Percentiles rank a stretch among this genome's conserved stretches.
phyloP scores from a whole-genome alignment of 2,329 filamentous ascomycete genomes.

The Monilinia polystroma region DNA sequence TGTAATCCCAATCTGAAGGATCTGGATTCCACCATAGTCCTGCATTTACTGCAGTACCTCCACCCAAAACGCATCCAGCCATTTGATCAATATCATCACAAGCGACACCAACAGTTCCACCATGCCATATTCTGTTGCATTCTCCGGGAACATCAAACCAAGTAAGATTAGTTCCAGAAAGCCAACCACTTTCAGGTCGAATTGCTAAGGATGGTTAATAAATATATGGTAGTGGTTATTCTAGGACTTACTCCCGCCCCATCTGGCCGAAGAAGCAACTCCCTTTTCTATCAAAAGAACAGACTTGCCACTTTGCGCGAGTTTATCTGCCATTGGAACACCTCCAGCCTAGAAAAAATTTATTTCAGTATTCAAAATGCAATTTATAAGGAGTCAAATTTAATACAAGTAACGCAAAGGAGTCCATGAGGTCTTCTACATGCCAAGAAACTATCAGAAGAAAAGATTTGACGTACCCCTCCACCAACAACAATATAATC shows the following conservation, averaged over 20 bases:
- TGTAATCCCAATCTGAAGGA: slow-evolving; percentile 66
- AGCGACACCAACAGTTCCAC: slow-evolving; percentile 47
- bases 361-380: background rate
- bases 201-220: slow-evolving; percentile 29
- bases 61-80: slow-evolving; percentile 70
- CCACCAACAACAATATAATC: slow-evolving; percentile 57
- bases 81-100: slow-evolving; percentile 71
- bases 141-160: slow-evolving; percentile 71
- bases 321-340: slow-evolving; percentile 54
- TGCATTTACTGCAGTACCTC: slow-evolving; percentile 56
- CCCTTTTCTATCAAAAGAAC: slow-evolving; percentile 64
- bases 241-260: slow-evolving; percentile 51
- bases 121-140: slow-evolving; percentile 61
- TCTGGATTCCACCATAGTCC: slow-evolving; percentile 68
- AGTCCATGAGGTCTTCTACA: background rate
- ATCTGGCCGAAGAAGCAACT: slow-evolving; percentile 61
- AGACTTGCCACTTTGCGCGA: slow-evolving; percentile 62
- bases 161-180: slow-evolving; percentile 58
- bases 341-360: slow-evolving; percentile 44
- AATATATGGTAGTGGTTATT: background rate
- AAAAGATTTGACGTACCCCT: slow-evolving; percentile 37
- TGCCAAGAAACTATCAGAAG: background rate
- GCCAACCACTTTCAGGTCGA: slow-evolving; percentile 53
- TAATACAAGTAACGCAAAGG: background rate
- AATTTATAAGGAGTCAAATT: background rate